These are phyloP conservation scores for Thermochaetoides thermophila DNA, from an alignment of 495 filamentous ascomycete species.

Conservation along the genomic window DNA sequence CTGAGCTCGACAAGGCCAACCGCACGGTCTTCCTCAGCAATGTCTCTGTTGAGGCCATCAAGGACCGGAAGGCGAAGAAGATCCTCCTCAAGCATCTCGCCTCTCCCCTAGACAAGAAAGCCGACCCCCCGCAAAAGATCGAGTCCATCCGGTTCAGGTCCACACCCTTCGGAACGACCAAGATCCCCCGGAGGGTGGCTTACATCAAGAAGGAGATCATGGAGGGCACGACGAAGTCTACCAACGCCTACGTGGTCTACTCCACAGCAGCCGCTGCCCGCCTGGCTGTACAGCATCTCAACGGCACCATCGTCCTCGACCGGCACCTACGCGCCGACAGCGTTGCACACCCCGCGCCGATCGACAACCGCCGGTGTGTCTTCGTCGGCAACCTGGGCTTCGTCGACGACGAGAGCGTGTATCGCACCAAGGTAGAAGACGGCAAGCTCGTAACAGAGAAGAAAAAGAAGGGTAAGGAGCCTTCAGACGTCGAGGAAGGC, in stretches of 20 bases:
- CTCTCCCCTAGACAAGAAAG: conserved; percentile 31
- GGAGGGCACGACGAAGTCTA: conserved; percentile 78
- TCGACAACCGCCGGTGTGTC: conserved; percentile 77
- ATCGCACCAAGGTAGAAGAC: conserved; percentile 41
- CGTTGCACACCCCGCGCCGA: conserved; percentile 70
- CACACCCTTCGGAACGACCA: conserved; percentile 57
- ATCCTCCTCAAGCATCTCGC: conserved; percentile 51
- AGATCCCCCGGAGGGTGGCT: conserved; percentile 80
- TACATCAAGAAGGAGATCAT: conserved; percentile 71
- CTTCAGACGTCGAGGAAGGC: conserved; percentile 86
- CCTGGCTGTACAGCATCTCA: conserved; percentile 61
- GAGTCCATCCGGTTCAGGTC: conserved; percentile 89
- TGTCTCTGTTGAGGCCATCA: conserved; percentile 67
- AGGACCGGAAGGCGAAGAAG: conserved; percentile 65
- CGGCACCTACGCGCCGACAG: conserved; percentile 83
- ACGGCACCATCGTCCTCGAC: conserved; percentile 70
- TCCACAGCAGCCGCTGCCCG: conserved; percentile 54
- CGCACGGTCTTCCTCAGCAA: conserved; percentile 92
- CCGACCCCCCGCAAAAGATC: conserved; percentile 47
- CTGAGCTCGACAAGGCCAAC: conserved; percentile 68
- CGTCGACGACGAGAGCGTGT: conserved; percentile 63
- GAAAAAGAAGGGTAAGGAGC: conserved; percentile 46
- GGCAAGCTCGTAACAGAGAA: conserved; percentile 37
- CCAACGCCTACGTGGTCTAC: conserved; percentile 90
- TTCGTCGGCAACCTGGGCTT: conserved; percentile 96